phyloP scores from a whole-genome alignment of 1,139 yeast species.

The Taphrina confusa region DNA sequence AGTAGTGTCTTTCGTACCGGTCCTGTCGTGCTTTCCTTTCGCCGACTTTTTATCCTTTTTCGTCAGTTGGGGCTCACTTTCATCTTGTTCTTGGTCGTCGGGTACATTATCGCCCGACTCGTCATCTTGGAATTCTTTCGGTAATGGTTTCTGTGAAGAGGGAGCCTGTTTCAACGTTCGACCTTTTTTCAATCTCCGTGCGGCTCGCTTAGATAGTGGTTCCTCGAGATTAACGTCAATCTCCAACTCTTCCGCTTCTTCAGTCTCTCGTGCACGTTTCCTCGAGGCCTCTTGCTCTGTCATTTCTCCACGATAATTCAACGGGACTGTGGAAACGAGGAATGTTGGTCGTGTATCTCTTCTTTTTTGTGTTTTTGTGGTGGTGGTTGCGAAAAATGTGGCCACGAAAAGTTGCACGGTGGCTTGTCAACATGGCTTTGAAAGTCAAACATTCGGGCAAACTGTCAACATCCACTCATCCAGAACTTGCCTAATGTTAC shows the following conservation, averaged over 20 bases:
- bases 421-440: no score
- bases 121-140: conserved; percentile 41
- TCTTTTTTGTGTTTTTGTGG: neutral
- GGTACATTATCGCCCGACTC: conserved; percentile 51
- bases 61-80: no score
- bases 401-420: conserved; percentile 10
- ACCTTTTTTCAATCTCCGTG: conserved; percentile 72
- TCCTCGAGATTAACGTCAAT: conserved; percentile 77
- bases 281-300: conserved; percentile 7
- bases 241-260: conserved; percentile 49
- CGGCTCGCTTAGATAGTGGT: conserved; percentile 83
- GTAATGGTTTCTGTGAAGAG: conserved; percentile 9
- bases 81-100: conserved; percentile 42
- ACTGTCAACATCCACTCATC: no score
- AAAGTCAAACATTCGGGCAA: no score
- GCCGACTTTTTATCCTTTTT: conserved; percentile 40
- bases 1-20: conserved; percentile 64
- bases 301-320: neutral
- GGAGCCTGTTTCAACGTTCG: conserved; percentile 27
- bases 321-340: neutral
- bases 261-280: conserved; percentile 23
- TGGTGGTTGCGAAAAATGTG: neutral
- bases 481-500: no score
- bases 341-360: conserved; percentile 1
- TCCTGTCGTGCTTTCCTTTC: conserved; percentile 52